Percentiles rank a stretch among this genome's conserved stretches.
Conservation (phyloP, 768 basidiomycete species). For the Suillus subluteus region DNA sequence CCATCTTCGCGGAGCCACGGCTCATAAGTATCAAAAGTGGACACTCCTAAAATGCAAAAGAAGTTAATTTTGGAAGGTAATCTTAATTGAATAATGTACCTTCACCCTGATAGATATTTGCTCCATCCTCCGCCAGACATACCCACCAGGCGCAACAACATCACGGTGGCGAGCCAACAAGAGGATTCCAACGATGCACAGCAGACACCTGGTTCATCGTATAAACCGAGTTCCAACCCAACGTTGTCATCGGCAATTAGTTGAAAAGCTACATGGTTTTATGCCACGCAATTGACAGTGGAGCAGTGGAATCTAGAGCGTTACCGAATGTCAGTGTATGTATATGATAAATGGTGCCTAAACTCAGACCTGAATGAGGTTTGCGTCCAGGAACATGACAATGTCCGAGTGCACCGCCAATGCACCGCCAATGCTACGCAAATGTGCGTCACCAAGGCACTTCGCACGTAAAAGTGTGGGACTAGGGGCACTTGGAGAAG, state of each 20-base stretch:
- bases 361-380: constrained; percentile 17
- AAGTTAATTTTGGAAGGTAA: neutral
- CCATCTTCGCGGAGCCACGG: constrained; percentile 28
- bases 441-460: constrained; percentile 36
- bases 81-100: neutral
- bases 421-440: constrained; percentile 39
- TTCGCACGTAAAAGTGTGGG: constrained; percentile 25
- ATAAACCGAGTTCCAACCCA: constrained; percentile 57
- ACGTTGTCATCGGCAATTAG: constrained; percentile 16
- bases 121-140: constrained; percentile 20
- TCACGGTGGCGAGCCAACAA: constrained; percentile 31
- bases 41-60: neutral
- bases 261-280: constrained; percentile 9
- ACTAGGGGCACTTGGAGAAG: neutral
- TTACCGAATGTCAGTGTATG: neutral
- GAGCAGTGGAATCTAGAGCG: neutral
- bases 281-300: neutral
- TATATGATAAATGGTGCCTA: neutral
- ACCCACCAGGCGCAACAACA: constrained; percentile 32
- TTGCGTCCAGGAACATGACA: constrained; percentile 58
- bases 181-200: constrained; percentile 23
- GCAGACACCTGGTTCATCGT: constrained; percentile 54
- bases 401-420: constrained; percentile 52
- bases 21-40: constrained; percentile 5
- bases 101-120: constrained; percentile 14